Conservation (phyloP, 768 basidiomycete species). For the Flagelloscypha sp. region DNA sequence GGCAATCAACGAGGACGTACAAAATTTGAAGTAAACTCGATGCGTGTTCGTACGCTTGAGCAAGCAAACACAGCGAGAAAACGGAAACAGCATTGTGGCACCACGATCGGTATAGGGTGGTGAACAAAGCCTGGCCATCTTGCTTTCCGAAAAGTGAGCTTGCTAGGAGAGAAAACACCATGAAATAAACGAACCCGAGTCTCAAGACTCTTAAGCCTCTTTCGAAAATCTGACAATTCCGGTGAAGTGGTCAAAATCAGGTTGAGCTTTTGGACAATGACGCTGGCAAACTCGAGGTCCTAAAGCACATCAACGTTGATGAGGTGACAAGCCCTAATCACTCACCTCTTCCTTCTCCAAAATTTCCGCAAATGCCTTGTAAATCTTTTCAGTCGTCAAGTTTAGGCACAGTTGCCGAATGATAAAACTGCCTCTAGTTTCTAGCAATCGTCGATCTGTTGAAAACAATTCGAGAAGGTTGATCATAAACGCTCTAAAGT, state of each 20-base stretch:
- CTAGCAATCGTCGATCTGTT: slow-evolving; percentile 84
- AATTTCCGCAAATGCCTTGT: slow-evolving; percentile 92
- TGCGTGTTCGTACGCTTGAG: slow-evolving; percentile 98
- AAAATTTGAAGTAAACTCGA: slow-evolving; percentile 94
- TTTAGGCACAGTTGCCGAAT: slow-evolving; percentile 91
- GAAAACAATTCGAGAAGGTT: slow-evolving; percentile 92
- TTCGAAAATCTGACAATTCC: slow-evolving; percentile 91
- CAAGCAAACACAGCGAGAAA: slow-evolving; percentile 91
- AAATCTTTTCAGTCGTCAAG: slow-evolving; percentile 92
- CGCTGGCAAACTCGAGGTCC: slow-evolving; percentile 97
- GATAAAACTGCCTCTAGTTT: slow-evolving; percentile 89
- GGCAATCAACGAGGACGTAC: slow-evolving; percentile 35
- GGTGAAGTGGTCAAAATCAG: slow-evolving; percentile 95
- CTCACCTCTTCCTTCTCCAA: slow-evolving; percentile 94
- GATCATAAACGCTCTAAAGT: slow-evolving; percentile 93
- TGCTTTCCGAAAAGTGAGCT: slow-evolving; percentile 35
- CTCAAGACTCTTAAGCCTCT: slow-evolving; percentile 86
- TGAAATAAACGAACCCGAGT: slow-evolving; percentile 58
- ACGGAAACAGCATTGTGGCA: slow-evolving; percentile 97
- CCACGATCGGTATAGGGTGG: slow-evolving; percentile 93
- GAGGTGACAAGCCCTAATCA: slow-evolving; percentile 1
- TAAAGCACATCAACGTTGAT: slow-evolving; percentile 20
- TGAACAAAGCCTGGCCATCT: slow-evolving; percentile 95
- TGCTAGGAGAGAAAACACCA: not conserved
- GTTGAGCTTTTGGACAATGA: slow-evolving; percentile 95